phyloP scores from a whole-genome alignment of 176 grass and related monocot genomes.

The Thalia dealbata region DNA sequence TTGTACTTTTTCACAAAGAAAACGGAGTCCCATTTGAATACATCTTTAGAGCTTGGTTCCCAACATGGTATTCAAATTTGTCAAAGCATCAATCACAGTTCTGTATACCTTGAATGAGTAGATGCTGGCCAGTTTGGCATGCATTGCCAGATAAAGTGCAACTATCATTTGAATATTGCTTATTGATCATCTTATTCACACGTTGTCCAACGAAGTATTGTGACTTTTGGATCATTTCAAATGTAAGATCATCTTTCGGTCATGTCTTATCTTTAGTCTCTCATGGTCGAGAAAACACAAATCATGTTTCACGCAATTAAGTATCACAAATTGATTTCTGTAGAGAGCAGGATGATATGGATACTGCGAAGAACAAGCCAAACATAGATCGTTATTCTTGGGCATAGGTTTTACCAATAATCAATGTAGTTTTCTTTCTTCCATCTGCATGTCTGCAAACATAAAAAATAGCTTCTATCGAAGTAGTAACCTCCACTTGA shows the following conservation, averaged over 20 bases:
- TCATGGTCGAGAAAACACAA: too few relatives aligned
- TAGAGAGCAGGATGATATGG: neutral
- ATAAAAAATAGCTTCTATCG: neutral
- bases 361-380: neutral
- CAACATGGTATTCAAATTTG: neutral
- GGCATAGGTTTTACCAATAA: neutral
- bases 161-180: too few relatives aligned
- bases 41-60: neutral
- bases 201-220: too few relatives aligned
- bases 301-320: too few relatives aligned
- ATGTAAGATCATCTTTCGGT: too few relatives aligned
- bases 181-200: too few relatives aligned
- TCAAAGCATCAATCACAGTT: neutral
- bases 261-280: too few relatives aligned
- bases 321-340: neutral
- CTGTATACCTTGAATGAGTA: neutral
- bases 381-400: neutral
- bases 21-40: neutral
- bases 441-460: neutral
- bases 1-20: constrained; percentile 3
- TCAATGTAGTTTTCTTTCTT: neutral
- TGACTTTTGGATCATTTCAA: too few relatives aligned
- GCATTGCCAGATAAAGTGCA: too few relatives aligned
- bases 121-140: too few relatives aligned
- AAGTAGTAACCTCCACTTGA: neutral